Conservation (phyloP, 371 early-diverging fungal species). For the Apophysomyces sp. region DNA sequence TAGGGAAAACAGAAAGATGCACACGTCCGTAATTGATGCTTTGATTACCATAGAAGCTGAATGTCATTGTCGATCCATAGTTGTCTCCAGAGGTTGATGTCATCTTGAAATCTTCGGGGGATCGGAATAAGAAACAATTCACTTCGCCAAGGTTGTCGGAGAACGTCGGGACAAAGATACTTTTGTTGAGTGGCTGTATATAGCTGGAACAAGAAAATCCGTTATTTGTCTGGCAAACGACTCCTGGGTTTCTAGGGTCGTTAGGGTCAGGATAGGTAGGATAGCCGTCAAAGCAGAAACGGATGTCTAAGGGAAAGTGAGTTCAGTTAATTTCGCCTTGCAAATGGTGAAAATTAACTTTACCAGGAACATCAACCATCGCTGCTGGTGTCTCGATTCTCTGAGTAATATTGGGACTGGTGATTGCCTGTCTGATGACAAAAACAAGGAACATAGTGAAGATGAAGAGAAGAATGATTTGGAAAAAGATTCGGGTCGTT, state of each 20-base stretch:
- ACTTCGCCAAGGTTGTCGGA: constrained; percentile 38
- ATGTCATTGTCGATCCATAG: constrained; percentile 40
- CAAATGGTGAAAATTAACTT: not conserved
- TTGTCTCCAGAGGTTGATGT: constrained; percentile 40
- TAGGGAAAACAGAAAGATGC: constrained; percentile 43
- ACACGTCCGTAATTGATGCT: constrained; percentile 28
- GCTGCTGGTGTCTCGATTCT: constrained; percentile 31
- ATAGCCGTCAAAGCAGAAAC: constrained; percentile 52
- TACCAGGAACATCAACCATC: constrained; percentile 39
- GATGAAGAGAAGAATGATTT: constrained; percentile 42
- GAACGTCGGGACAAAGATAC: constrained; percentile 34
- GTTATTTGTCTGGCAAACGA: constrained; percentile 38
- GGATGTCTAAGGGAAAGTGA: constrained; percentile 21
- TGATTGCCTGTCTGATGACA: constrained; percentile 44
- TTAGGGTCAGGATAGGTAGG: constrained; percentile 9
- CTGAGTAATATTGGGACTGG: constrained; percentile 46
- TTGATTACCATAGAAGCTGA: constrained; percentile 40
- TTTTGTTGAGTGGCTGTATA: constrained; percentile 33
- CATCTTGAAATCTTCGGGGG: constrained; percentile 28
- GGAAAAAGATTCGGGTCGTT: constrained; percentile 39
- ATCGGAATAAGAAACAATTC: constrained; percentile 39
- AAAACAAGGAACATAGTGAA: constrained; percentile 42
- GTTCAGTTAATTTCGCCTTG: not conserved
- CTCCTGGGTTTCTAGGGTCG: constrained; percentile 23
- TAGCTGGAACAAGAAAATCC: constrained; percentile 34